Base-by-base conservation (phyloP, 352 stramenopile species). In the Phytopythium litorale region DNA sequence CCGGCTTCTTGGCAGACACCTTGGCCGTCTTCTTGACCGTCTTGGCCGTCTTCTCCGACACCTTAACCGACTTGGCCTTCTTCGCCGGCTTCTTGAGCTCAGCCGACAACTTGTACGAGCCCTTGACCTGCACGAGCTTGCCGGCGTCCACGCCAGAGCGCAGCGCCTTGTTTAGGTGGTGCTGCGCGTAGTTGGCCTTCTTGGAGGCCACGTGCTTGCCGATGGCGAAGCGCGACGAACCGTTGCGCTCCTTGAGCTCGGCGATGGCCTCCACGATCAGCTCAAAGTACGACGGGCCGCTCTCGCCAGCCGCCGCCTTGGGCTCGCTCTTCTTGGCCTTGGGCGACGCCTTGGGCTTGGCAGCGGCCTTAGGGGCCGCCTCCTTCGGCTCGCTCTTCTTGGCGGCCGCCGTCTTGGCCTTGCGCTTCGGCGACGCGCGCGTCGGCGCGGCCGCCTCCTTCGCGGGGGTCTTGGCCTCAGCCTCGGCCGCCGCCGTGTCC, bases 161-260 rank as follows among this genome's bases (percentile, higher is more conserved):
- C 25, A 98, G 79, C 1, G 91, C 89, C 67, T 95, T 91, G 76
- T 93, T 96, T 63, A 97, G 63, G 56, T 90, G 84, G 75, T 94
- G 88, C 66, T 71, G 81, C 53, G 71, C 68, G 58, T 88, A 95
- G 74, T 93, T 96, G 60, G 64, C 66, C 71, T 94, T 94, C 71
- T 96, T 91, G 51, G 67, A 70, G 78, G 87, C 76, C 53, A 98
- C 89, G 51, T 84, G 83, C 76, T 98, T 98, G 64, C 76, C 84
- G 55, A 98, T 98, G 8, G 92, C 92, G 67, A 95, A 79, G 25
- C 87, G 81, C 23, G 91, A 98, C 50, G 91, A 97, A 50, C 94
- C 94, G 54, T 79, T 97, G 69, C 92, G 94, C 71, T 98, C 92
- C 74, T 98, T 98, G 19, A 98, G 84, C 65, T 82, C 80, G 61